Conservation (phyloP, 192 early-diverging fungal species). For the Backusella westeae region DNA sequence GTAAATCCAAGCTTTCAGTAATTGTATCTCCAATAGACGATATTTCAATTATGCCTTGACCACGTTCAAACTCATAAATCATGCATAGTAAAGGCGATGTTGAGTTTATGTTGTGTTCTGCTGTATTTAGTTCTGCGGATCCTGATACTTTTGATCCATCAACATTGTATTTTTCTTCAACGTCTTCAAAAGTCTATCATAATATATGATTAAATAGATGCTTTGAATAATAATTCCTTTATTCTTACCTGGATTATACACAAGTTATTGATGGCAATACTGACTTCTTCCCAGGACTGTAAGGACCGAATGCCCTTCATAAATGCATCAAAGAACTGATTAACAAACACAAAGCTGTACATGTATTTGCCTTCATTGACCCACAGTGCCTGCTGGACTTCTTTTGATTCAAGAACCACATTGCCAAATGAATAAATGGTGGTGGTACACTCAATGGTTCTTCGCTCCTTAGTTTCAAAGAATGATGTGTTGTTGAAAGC, state of each 20-base stretch:
- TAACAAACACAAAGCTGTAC: conserved; percentile 47
- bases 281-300: conserved; percentile 40
- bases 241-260: conserved; percentile 44
- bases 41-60: conserved; percentile 45
- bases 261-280: conserved; percentile 44
- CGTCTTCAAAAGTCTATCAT: conserved; percentile 25
- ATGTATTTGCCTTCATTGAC: conserved; percentile 31
- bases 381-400: conserved; percentile 41
- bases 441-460: conserved; percentile 41
- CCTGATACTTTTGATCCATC: neutral
- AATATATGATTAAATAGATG: neutral
- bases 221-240: neutral
- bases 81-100: conserved; percentile 35
- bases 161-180: conserved; percentile 15
- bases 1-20: neutral
- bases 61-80: conserved; percentile 50
- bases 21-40: conserved; percentile 36
- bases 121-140: neutral
- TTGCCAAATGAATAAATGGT: conserved; percentile 49
- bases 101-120: neutral
- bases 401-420: conserved; percentile 42
- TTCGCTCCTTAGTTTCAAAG: conserved; percentile 34
- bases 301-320: conserved; percentile 44
- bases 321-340: conserved; percentile 52
- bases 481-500: conserved; percentile 42